Evolutionary conservation across 148 eudicot genomes (phyloP), one percentile per base, ranked within the genome.

Genomic region (Heliamphora exappendiculata): DNA sequence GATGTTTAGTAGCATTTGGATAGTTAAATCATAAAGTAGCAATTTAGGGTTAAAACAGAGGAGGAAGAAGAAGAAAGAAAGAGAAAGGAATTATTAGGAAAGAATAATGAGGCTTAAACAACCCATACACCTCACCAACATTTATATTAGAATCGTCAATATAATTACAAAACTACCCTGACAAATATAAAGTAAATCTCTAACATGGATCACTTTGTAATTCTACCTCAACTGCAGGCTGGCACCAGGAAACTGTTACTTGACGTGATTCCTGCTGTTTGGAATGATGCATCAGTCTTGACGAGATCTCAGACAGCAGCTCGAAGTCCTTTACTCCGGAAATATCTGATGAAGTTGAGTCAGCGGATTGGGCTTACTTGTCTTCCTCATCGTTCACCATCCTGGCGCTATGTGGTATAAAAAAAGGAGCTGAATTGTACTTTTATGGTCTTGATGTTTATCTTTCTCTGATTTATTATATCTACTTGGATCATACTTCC

Each of bases 341-440:
- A 95, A 82, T 90, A 87, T 87, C 87, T 95, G 75, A 85, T 88
- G 75, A 95, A 95, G 81, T 85, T 95, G 41, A 84, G 91, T 67
- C 97, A 95, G 81, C 89, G 98, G 71, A 85, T 92, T 78, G 97
- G 93, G 73, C 89, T 91, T 72, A 88, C 83, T 74, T 85, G 89
- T 82, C 89, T 95, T 75, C 97, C 94, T 75, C 87, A 82, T 74
- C 93, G 94, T 76, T 86, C 93, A 78, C 82, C 86, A 75, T 81
- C 98, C 78, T 95, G 97, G 98, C 86, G 84, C 66, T 95, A 95
- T 86, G 92, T 91, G 97, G 98, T 95, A 63, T 78, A 86, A 81
- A 50, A 63, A n/a, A n/a, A n/a, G n/a, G n/a, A 22, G 33, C 49
- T 51, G 59, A 76, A 79, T 59, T 73, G 17, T 60, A 45, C 44